Evolutionary conservation across 2,329 filamentous ascomycete species (phyloP).

Genomic region (Endocalyx cinctus): DNA sequence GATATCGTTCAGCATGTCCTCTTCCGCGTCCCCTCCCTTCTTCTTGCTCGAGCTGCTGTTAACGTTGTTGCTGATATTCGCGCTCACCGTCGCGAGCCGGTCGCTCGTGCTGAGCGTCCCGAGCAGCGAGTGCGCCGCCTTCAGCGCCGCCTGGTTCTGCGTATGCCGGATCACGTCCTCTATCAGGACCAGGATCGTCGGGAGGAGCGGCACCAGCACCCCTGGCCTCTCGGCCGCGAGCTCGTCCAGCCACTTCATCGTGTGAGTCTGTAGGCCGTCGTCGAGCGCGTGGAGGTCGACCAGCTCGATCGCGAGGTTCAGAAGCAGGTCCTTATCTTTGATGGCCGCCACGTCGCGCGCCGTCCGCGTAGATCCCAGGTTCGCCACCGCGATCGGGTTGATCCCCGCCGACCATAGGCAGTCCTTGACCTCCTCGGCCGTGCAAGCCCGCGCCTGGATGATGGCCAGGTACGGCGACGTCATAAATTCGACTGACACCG

Average conservation of each 20-base stretch:
- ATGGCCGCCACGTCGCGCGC: constrained; percentile 41
- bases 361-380: constrained; percentile 34
- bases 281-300: constrained; percentile 64
- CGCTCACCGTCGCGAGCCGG: constrained; percentile 40
- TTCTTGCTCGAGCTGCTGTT: too few relatives aligned
- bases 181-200: constrained; percentile 52
- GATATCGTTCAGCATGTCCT: constrained; percentile 44
- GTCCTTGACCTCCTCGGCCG: constrained; percentile 57
- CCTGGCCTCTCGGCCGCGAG: constrained; percentile 50
- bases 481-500: constrained; percentile 26
- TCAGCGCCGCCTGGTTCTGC: constrained; percentile 55
- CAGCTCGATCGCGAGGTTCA: constrained; percentile 59
- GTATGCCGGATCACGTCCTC: constrained; percentile 60
- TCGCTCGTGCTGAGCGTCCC: constrained; percentile 52
- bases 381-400: constrained; percentile 38
- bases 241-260: constrained; percentile 55
- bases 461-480: constrained; percentile 57
- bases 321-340: constrained; percentile 57
- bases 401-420: constrained; percentile 58
- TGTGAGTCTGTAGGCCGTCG: constrained; percentile 56
- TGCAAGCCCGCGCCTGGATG: constrained; percentile 52
- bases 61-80: too few relatives aligned
- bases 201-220: constrained; percentile 56
- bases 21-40: too few relatives aligned
- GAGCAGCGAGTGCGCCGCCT: constrained; percentile 56